These are phyloP conservation scores for Fragosphaeria purpurea DNA, from an alignment of 2,329 filamentous ascomycete genomes.

Conservation along the genomic window DNA sequence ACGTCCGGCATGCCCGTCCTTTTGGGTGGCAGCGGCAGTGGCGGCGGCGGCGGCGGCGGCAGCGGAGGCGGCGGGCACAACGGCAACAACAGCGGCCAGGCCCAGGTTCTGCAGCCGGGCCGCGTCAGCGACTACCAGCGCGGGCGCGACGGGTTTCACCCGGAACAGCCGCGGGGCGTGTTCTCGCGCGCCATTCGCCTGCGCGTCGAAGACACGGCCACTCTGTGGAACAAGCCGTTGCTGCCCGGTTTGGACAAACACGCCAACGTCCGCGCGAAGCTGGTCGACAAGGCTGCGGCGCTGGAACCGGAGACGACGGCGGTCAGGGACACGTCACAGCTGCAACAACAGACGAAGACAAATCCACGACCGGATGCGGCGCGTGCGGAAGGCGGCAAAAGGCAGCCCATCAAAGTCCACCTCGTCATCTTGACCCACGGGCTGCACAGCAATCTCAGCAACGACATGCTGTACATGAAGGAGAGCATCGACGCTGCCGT, in stretches of 20 bases:
- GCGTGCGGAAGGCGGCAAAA: constrained; percentile 35
- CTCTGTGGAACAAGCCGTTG: constrained; percentile 84
- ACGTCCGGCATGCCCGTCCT: constrained; percentile 28
- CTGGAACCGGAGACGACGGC: neutral
- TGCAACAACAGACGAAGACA: constrained; percentile 3
- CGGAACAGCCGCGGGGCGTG: constrained; percentile 60
- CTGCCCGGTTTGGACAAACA: constrained; percentile 35
- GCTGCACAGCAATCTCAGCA: constrained; percentile 86
- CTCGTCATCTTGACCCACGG: constrained; percentile 90
- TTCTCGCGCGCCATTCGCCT: constrained; percentile 74
- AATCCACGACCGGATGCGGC: constrained; percentile 17
- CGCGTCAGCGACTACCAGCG: constrained; percentile 69
- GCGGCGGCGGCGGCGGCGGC: neutral
- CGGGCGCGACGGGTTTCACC: constrained; percentile 48
- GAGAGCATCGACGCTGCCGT: constrained; percentile 88
- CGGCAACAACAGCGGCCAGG: constrained; percentile 2
- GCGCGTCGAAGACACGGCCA: constrained; percentile 77
- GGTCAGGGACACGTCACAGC: neutral
- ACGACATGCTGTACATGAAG: constrained; percentile 95
- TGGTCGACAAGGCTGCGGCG: neutral
- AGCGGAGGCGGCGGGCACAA: neutral
- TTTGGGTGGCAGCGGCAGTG: constrained; percentile 24
- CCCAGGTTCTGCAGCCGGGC: constrained; percentile 48
- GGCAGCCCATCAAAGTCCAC: constrained; percentile 52
- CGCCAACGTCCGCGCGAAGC: constrained; percentile 6